These are phyloP conservation scores for Tylopilus cervinicoccineus DNA, from an alignment of 768 basidiomycete species.

Conservation along the genomic window DNA sequence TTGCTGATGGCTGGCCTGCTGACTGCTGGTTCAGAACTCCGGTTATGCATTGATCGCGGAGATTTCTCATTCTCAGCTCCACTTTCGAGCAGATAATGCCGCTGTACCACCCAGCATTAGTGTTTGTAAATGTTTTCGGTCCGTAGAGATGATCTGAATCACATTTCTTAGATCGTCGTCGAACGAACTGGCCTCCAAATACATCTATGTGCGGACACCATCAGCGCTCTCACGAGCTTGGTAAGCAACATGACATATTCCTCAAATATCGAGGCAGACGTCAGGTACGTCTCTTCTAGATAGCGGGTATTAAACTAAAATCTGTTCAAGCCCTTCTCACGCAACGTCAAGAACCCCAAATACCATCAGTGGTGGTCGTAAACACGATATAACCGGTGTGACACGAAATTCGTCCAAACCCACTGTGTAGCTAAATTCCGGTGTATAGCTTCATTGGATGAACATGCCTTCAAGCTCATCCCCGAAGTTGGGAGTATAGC, in stretches of 20 bases:
- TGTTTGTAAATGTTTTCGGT: slow-evolving; percentile 31
- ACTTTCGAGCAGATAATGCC: slow-evolving; percentile 31
- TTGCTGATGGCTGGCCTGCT: neutral
- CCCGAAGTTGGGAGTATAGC: slow-evolving; percentile 77
- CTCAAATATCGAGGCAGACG: slow-evolving; percentile 33
- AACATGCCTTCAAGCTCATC: slow-evolving; percentile 69
- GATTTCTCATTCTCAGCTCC: slow-evolving; percentile 46
- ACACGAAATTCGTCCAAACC: neutral
- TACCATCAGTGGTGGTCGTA: slow-evolving; percentile 2
- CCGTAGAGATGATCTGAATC: neutral
- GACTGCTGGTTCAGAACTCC: slow-evolving; percentile 35
- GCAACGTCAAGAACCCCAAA: slow-evolving; percentile 2
- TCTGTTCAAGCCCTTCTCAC: slow-evolving; percentile 9
- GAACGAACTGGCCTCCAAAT: slow-evolving; percentile 51
- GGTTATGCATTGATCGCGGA: slow-evolving; percentile 72
- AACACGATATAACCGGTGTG: slow-evolving; percentile 29
- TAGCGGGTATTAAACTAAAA: neutral
- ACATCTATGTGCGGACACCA: slow-evolving; percentile 78
- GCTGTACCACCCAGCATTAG: slow-evolving; percentile 32
- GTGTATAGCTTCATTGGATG: slow-evolving; percentile 66
- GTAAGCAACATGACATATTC: slow-evolving; percentile 46
- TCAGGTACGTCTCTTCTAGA: slow-evolving; percentile 17
- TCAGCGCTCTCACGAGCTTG: slow-evolving; percentile 55
- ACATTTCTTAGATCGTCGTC: slow-evolving; percentile 46
- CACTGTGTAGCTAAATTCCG: slow-evolving; percentile 1